Evolutionary conservation across 2,329 filamentous ascomycete genomes (phyloP), one percentile per base, ranked within the genome.

Genomic region (Thielaviopsis ethacetica): DNA sequence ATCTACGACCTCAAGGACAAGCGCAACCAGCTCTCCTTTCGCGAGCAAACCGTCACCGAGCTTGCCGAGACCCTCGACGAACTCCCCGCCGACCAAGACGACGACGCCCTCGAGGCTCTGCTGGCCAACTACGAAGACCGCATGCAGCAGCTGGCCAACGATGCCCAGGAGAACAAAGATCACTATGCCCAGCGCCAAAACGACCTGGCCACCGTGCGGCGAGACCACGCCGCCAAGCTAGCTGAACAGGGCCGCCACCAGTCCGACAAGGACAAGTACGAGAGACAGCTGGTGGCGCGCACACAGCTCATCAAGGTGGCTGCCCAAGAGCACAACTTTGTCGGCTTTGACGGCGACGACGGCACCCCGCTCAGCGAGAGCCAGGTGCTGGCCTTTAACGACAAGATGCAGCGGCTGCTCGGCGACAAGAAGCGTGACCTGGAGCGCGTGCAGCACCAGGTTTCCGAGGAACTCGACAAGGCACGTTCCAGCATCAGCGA

Each of bases 201-300:
- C 1, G 72, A 76, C 9, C 68, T 82, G 13, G 67, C 68, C 1
- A 62, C 69, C 3, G 71, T 73, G 7, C 76, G 79, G 38, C 72
- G 68, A 44, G 69, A 75, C 4, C 68, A 80, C 50, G 77, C 77
- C 0, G 64, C 67, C 22, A 82, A 82, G 65, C 73, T 80, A 44
- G 73, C 79, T 0, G 85, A 90, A 64, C 78, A 82, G 65, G 91
- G 91, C 51, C 88, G 85, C 64, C 83, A 85, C 64, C 82, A 93
- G 69, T 91, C 91, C 1, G 85, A 95, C 67, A 90, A 91, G 71
- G 85, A 88, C 62, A 88, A 86, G 65, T 88, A 93, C 67, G 88
- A 96, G 67, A 81, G 85, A 3, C 87, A 96, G 63, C 68, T 95
- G 3, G 75, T 81, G 64, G 75, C 80, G 52, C 85, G 91, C 47